A percentile compares a stretch with the other conserved stretches of the same genome.
These are phyloP conservation scores for Xylaria sp. DNA, from an alignment of 2,329 filamentous ascomycete genomes.

Conservation along the genomic window DNA sequence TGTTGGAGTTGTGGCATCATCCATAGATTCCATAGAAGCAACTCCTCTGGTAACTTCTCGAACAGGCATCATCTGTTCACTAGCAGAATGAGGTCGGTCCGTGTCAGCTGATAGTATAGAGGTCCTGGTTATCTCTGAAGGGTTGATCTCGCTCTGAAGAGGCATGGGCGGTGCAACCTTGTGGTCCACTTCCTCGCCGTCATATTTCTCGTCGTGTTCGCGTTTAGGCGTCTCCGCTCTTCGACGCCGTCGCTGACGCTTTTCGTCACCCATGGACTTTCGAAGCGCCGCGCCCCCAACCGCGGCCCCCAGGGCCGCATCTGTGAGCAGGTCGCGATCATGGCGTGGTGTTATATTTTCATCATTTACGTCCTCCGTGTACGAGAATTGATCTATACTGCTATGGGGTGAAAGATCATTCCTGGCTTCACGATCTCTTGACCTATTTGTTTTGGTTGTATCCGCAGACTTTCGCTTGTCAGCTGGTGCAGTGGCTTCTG, in stretches of 20 bases:
- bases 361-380: conserved; percentile 56
- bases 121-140: conserved; percentile 86
- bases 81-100: conserved; percentile 75
- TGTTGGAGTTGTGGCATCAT: conserved; percentile 68
- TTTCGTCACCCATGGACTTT: conserved; percentile 57
- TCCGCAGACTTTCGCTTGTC: conserved; percentile 62
- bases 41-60: conserved; percentile 71
- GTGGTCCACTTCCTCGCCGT: conserved; percentile 63
- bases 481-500: conserved; percentile 63
- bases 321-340: conserved; percentile 51
- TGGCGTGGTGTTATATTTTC: conserved; percentile 59
- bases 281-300: conserved; percentile 51
- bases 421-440: conserved; percentile 64
- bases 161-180: conserved; percentile 82
- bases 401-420: conserved; percentile 64
- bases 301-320: conserved; percentile 58
- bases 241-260: conserved; percentile 63
- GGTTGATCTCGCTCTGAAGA: conserved; percentile 83
- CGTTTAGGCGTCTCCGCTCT: conserved; percentile 63
- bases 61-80: conserved; percentile 68
- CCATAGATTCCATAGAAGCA: conserved; percentile 67
- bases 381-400: conserved; percentile 59
- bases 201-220: conserved; percentile 58
- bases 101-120: conserved; percentile 87
- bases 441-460: conserved; percentile 62